Evolutionary conservation across 1,139 yeast species (phyloP), one percentile per base, ranked within the genome.

Genomic region (Geotrichum macrosporum): DNA sequence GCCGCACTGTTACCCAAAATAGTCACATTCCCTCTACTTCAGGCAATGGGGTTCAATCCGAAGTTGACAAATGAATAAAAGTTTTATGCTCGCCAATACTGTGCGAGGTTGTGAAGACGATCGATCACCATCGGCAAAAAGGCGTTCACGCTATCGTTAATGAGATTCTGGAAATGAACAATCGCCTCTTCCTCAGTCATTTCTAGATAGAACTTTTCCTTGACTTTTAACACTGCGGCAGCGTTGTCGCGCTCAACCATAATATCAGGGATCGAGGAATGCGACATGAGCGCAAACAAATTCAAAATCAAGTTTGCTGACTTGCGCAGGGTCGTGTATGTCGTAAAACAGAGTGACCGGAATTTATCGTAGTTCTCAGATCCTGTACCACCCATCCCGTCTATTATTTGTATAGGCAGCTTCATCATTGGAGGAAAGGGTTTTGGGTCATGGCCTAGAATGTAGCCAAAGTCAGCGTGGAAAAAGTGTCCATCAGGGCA

Each of bases 381-480:
- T 48, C 77, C 75, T 39, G 86, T 76, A 1, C 97, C 98, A 1
- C 98, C 98, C 92, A 94, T 92, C 0, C 96, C 98, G 55, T 92
- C 98, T 38, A 94, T 85, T 19, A 94, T 85, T 65, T 94, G 98
- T 41, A 94, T 92, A 0, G 98, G 98, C 32, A 94, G 71, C 62
- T 94, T 94, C 97, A 94, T 92, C 68, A 92, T 73, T 0, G 98
- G 99, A 6, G 99, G 97, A 67, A 94, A 94, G 8, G 97, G 97
- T 62, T 94, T 94, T 2, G 98, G 99, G 62, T 94, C 98, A 46
- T 92, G 81, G 1, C 99, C 98, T 45, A 94, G 69, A 43, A 94
- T 89, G 62, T 92, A 94, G 0, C 99, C 99, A 66, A 87, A 94
- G 67, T 94, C 99, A 1, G 96, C 97, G 66, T 88, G 96, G 78